Base-by-base conservation (phyloP, 129 eudicot genomes). In the Lactuca saligna region DNA sequence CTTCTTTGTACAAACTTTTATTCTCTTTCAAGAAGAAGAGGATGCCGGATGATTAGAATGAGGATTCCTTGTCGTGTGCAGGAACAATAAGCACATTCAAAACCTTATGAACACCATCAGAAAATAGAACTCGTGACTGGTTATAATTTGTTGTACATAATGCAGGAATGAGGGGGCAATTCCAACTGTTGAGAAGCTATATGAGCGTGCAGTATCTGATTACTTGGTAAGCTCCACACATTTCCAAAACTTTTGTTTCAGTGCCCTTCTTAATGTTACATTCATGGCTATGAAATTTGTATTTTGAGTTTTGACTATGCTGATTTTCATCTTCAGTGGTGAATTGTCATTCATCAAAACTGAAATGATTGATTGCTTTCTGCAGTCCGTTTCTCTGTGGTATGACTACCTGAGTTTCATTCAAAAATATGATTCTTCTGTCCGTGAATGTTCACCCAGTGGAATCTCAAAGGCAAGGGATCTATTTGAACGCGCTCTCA, bases 381-480 rank as follows among this genome's bases (percentile, higher is more conserved):
- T 84, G 96, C 96, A 89, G 99, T 89, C 97, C 6, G 88, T 89
- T 71, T 74, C 82, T 61, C 79, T 89, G 5, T 89, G 97, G 99
- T 81, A 81, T 78, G 99, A 93, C 79, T 93, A 85, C 78, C 31
- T 89, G 54, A 82, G 80, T 57, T 93, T 93, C 82, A 76, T 93
- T 41, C 80, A 80, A 83, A 96, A 87, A 46, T 51, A 75, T 62
- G 95, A 93, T 74, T 82, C 88, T 54, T 81, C 79, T 16, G 84
- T 83, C 48, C 68, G 71, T 33, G 88, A 82, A 75, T 79, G 85
- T 80, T 86, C 95, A 69, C 78, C 84, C 13, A 74, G 67, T 69
- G 97, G 97, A 54, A 78, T 84, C 55, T 83, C 84, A 16, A 93
- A 89, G 79, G 81, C 83, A 55, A 86, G 97, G 71, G 79, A 87